Percentiles rank a stretch among this genome's conserved stretches.
These are phyloP conservation scores for Panicum hallii DNA, from an alignment of 202 grass and related monocot genomes.

Conservation along the genomic window DNA sequence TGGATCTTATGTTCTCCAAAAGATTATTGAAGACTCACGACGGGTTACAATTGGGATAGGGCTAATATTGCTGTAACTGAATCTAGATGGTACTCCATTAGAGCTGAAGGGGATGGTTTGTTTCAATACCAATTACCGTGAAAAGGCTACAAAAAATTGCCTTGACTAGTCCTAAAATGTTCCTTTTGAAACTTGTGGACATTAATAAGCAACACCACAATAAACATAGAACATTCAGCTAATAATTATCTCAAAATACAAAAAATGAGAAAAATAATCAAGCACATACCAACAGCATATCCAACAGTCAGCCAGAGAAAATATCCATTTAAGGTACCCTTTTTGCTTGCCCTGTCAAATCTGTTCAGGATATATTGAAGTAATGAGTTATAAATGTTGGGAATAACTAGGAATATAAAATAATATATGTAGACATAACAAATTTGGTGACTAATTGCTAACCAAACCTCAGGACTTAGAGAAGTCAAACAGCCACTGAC, in stretches of 20 bases:
- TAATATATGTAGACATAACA: background rate
- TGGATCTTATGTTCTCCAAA: background rate
- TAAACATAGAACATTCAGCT: constrained; percentile 3
- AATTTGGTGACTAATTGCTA: constrained; percentile 4
- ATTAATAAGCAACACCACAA: constrained; percentile 24
- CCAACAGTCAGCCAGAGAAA: constrained; percentile 85
- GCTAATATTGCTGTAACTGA: background rate
- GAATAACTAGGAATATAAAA: background rate
- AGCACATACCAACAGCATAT: constrained; percentile 79
- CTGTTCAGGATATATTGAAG: constrained; percentile 47
- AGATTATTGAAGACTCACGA: background rate
- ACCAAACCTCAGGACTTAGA: background rate
- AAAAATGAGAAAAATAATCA: constrained; percentile 34
- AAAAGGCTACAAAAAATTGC: background rate
- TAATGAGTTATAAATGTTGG: background rate
- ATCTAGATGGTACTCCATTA: background rate
- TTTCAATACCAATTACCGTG: background rate
- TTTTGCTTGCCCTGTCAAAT: constrained; percentile 82
- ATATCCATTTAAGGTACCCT: constrained; percentile 72
- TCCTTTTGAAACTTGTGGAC: background rate
- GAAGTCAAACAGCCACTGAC: background rate
- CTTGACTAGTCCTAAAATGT: background rate
- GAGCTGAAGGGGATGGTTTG: background rate
- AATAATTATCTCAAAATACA: background rate
- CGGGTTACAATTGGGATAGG: background rate